Evolutionary conservation across 805 yeast genomes (phyloP), one percentile per base, ranked within the genome.

Genomic region (Priceomyces melissophilus): DNA sequence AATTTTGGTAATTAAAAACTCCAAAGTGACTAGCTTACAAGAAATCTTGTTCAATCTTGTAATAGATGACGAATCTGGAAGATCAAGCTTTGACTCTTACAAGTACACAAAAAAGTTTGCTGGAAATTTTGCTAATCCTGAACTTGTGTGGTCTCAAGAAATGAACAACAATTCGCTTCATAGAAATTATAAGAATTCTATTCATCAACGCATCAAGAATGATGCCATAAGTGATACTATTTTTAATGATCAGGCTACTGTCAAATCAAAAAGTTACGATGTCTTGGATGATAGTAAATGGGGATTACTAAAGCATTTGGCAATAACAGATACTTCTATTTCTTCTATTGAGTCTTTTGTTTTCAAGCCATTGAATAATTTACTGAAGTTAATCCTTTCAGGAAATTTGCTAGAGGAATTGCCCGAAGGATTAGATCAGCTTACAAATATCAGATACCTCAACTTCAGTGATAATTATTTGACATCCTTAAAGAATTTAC

Each of bases 1-100:
- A 40, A 76, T 79, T 32, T 61, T 81, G 40, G 78, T 78, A 2
- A 63, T 82, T 20, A 70, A 78, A 43, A 75, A 75, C 47, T 61
- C 76, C 1, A 75, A 73, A 44, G 57, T 81, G 9, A 63, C 64
- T 31, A 80, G 75, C 50, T 73, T 81, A 6, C 67, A 67, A 6
- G 85, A 81, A 45, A 54, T 81, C 2, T 55, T 79, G 27, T 67
- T 72, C 32, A 67, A 73, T 36, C 61, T 81, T 39, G 81, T 80
- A 2, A 64, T 71, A 30, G 83, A 79, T 30, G 84, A 79, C 47
- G 75, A 69, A 40, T 52, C 53, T 25, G 74, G 74, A 6, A 51
- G 75, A 38, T 53, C 65, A 27, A 52, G 63, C 26, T 66, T 66
- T 49, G 41, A 45, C 27, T 42, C 47, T 25, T 47, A 49, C 40